Evolutionary conservation across 2,329 filamentous ascomycete species (phyloP).

Genomic region (Ophiostoma triangulosporum): DNA sequence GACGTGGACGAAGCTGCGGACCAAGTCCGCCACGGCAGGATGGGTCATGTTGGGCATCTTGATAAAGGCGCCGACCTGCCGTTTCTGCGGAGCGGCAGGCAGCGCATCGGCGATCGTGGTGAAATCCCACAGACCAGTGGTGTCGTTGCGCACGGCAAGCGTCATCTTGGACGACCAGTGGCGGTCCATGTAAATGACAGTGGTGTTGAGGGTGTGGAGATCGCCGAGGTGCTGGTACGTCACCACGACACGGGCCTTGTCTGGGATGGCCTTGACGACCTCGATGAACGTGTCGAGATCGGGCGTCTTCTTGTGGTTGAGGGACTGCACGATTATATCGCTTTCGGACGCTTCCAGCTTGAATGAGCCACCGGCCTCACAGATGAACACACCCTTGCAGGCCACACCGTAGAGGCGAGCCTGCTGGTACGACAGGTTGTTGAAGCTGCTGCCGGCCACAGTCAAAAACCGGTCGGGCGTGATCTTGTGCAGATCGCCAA

Average conservation of each 20-base stretch:
- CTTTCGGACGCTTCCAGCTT: constrained; percentile 81
- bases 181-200: constrained; percentile 81
- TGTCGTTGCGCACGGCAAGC: constrained; percentile 79
- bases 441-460: constrained; percentile 87
- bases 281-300: constrained; percentile 81
- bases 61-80: constrained; percentile 78
- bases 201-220: constrained; percentile 85
- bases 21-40: constrained; percentile 80
- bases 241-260: constrained; percentile 72
- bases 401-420: constrained; percentile 90
- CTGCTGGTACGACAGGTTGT: constrained; percentile 93
- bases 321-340: constrained; percentile 84
- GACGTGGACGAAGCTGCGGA: constrained; percentile 88
- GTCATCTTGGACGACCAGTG: constrained; percentile 97
- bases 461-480: constrained; percentile 93
- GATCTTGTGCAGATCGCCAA: constrained; percentile 85
- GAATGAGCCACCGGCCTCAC: constrained; percentile 89
- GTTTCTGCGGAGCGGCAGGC: constrained; percentile 57
- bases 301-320: constrained; percentile 84
- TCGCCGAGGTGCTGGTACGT: constrained; percentile 94
- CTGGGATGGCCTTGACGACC: constrained; percentile 78
- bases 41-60: constrained; percentile 79
- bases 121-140: constrained; percentile 89
- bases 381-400: constrained; percentile 85
- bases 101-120: constrained; percentile 69